Evolutionary conservation across 805 yeast genomes (phyloP).

Genomic region (Yamadazyma endophytica): DNA sequence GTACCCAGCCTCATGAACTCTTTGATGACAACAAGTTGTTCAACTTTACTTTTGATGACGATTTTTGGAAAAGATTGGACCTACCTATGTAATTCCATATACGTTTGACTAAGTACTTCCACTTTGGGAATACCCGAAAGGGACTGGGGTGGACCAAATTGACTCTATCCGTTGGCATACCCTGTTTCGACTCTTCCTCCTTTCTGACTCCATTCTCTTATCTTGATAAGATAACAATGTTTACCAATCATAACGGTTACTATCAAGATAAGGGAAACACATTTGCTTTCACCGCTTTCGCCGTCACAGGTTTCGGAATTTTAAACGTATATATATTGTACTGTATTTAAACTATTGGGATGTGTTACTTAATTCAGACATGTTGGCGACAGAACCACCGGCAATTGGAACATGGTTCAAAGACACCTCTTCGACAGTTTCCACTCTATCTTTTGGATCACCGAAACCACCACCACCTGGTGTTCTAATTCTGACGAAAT

Average conservation of each 20-base stretch:
- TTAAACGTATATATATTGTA: neutral
- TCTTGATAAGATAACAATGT: too few relatives aligned
- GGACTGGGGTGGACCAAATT: too few relatives aligned
- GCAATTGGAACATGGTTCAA: conserved; percentile 10
- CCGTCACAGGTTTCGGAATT: too few relatives aligned
- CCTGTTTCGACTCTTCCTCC: too few relatives aligned
- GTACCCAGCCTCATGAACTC: neutral
- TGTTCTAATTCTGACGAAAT: conserved; percentile 58
- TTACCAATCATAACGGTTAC: too few relatives aligned
- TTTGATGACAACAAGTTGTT: conserved; percentile 4
- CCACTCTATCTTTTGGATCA: conserved; percentile 1
- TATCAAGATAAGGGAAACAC: too few relatives aligned
- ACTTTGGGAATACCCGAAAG: too few relatives aligned
- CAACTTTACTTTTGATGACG: conserved; percentile 11
- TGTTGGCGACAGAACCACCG: conserved; percentile 16
- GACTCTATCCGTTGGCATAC: too few relatives aligned
- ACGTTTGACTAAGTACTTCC: too few relatives aligned
- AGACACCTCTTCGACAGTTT: neutral
- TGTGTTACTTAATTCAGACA: conserved; percentile 14
- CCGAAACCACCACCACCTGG: conserved; percentile 82
- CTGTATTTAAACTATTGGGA: conserved; percentile 13
- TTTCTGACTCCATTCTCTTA: too few relatives aligned
- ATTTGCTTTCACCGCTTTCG: too few relatives aligned
- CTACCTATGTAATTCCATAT: too few relatives aligned
- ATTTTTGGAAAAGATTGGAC: conserved; percentile 8